These are phyloP conservation scores for Herpetospermum pedunculosum DNA, from an alignment of 306 rosid genomes.

Conservation along the genomic window DNA sequence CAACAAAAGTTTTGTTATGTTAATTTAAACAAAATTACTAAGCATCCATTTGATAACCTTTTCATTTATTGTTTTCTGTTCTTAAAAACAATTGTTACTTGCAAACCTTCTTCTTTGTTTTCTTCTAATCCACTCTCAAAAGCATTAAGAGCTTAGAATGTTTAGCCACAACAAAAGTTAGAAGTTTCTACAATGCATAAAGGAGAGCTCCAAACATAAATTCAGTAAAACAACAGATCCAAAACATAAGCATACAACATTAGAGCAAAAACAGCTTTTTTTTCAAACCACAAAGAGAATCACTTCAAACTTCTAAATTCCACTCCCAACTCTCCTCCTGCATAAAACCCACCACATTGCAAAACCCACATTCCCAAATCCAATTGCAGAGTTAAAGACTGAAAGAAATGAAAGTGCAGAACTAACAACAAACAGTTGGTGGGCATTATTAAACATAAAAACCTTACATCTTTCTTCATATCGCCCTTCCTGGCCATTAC, in stretches of 20 bases:
- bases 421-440: not conserved
- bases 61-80: not conserved
- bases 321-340: not conserved
- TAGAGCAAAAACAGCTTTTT: not conserved
- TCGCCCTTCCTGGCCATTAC: constrained; percentile 53
- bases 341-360: not conserved
- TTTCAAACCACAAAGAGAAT: not conserved
- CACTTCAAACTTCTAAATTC: not conserved
- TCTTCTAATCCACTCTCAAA: not conserved
- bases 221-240: not conserved
- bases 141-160: not conserved
- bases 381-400: not conserved
- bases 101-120: not conserved
- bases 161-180: not conserved
- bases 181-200: not conserved
- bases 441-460: not conserved
- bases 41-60: not conserved
- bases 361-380: not conserved
- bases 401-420: not conserved
- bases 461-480: constrained; percentile 60
- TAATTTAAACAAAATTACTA: not conserved
- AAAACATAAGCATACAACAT: not conserved
- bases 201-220: not conserved
- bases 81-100: not conserved
- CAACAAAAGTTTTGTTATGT: not conserved